phyloP scores from a whole-genome alignment of 2,329 filamentous ascomycete genomes.

The Aaosphaeria pasadenensis region DNA sequence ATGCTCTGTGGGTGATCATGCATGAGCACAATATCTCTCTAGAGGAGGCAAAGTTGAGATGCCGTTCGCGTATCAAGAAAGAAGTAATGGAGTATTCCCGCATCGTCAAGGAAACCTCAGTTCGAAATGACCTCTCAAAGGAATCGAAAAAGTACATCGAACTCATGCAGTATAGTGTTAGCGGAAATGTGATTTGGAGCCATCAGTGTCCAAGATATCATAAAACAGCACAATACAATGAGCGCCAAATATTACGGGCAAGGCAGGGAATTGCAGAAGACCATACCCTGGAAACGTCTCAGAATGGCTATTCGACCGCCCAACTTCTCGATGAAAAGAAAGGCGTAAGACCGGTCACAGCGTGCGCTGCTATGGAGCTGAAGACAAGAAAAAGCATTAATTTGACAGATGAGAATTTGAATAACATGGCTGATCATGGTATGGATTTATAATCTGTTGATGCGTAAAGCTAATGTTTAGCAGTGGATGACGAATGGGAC shows the following conservation, averaged over 20 bases:
- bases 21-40: slow-evolving; percentile 25
- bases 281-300: too few species aligned
- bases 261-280: background rate
- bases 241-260: background rate
- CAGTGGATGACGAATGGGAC: too few species aligned
- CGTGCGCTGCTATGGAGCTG: too few species aligned
- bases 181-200: slow-evolving; percentile 38
- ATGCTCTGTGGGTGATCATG: slow-evolving; percentile 43
- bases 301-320: too few species aligned
- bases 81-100: slow-evolving; percentile 13
- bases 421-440: too few species aligned
- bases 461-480: too few species aligned
- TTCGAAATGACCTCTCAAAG: slow-evolving; percentile 2
- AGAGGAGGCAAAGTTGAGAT: slow-evolving; percentile 21
- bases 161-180: slow-evolving; percentile 26
- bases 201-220: slow-evolving; percentile 34
- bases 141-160: slow-evolving; percentile 29
- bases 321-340: too few species aligned
- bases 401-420: too few species aligned
- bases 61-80: slow-evolving; percentile 17
- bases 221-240: background rate
- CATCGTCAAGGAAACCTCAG: slow-evolving; percentile 12
- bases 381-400: too few species aligned
- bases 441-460: too few species aligned
- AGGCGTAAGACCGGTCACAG: too few species aligned